phyloP scores from a whole-genome alignment of 257 asterid species.

The Gynochthodes officinalis region DNA sequence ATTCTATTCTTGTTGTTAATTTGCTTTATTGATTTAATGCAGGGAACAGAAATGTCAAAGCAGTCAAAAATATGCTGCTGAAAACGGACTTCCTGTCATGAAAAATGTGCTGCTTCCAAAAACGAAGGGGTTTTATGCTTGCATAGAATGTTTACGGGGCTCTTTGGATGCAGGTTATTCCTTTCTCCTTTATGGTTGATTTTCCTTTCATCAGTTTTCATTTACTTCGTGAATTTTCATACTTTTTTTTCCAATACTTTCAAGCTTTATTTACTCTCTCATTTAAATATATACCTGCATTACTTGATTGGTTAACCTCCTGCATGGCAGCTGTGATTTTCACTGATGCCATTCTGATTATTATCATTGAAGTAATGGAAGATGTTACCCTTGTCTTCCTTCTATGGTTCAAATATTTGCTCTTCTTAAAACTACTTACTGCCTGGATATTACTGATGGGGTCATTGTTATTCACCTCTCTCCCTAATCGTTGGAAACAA shows the following conservation, averaged over 20 bases:
- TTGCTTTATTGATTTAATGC: constrained; percentile 27
- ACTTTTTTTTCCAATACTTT: not conserved
- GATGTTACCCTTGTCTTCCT: not conserved
- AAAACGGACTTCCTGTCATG: constrained; percentile 69
- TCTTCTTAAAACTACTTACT: not conserved
- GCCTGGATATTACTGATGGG: not conserved
- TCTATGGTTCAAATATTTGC: not conserved
- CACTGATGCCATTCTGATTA: not conserved
- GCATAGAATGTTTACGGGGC: constrained; percentile 60
- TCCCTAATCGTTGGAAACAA: not conserved
- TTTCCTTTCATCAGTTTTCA: not conserved
- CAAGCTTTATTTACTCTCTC: not conserved
- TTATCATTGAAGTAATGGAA: no score
- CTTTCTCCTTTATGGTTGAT: constrained; percentile 1
- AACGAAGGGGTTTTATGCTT: constrained; percentile 73
- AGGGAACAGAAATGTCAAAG: constrained; percentile 84
- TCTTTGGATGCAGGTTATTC: constrained; percentile 82
- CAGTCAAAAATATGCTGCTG: constrained; percentile 74
- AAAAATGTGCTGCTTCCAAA: constrained; percentile 84
- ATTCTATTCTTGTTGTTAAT: constrained; percentile 3
- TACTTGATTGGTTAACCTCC: not conserved
- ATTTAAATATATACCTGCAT: not conserved
- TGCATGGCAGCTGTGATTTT: not conserved
- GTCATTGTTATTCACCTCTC: not conserved
- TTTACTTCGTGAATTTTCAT: not conserved